Percentiles rank a stretch among this genome's conserved stretches.
These are phyloP conservation scores for Trichoderma oligosporum DNA, from an alignment of 2,329 filamentous ascomycete genomes.

Conservation along the genomic window DNA sequence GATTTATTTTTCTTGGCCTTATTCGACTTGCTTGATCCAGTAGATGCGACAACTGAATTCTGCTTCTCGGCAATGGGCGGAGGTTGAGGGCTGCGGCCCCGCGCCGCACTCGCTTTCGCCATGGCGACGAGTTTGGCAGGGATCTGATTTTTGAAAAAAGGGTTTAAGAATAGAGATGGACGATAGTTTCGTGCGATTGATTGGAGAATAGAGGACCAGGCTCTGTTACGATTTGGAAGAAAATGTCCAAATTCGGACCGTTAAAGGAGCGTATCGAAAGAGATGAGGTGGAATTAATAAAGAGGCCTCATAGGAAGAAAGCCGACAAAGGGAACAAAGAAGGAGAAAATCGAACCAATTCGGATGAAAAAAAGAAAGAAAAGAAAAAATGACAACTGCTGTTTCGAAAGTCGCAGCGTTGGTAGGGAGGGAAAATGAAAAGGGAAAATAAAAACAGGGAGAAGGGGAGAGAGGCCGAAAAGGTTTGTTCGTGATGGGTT, in stretches of 20 bases:
- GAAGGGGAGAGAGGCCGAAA: constrained; percentile 18
- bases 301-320: constrained; percentile 18
- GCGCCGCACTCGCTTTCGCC: constrained; percentile 34
- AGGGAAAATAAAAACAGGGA: constrained; percentile 23
- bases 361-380: constrained; percentile 7
- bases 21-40: constrained; percentile 31
- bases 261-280: constrained; percentile 20
- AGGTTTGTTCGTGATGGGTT: constrained; percentile 18
- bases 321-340: constrained; percentile 15
- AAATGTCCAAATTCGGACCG: constrained; percentile 14
- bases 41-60: constrained; percentile 9
- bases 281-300: constrained; percentile 17
- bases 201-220: neutral
- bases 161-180: neutral
- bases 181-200: neutral
- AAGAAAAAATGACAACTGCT: constrained; percentile 16
- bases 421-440: constrained; percentile 17
- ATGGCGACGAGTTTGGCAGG: constrained; percentile 26
- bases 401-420: constrained; percentile 9
- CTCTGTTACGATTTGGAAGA: neutral
- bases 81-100: constrained; percentile 38
- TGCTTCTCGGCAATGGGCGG: constrained; percentile 25
- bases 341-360: constrained; percentile 16
- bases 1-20: constrained; percentile 45
- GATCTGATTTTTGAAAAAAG: neutral